Conservation (phyloP, 83 land plant species). For the Diphasiastrum complanatum region DNA sequence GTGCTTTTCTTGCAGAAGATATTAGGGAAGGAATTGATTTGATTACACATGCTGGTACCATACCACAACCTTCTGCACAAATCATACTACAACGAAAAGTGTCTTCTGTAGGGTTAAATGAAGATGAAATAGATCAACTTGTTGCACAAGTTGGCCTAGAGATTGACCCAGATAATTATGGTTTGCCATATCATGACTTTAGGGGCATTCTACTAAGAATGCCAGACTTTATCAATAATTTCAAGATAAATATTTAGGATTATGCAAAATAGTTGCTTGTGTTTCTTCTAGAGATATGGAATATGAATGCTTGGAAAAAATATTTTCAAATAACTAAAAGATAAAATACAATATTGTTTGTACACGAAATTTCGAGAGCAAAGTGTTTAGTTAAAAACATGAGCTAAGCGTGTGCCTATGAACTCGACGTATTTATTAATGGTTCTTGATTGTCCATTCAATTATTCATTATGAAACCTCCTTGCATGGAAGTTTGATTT, state of each 20-base stretch:
- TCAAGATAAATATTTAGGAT: constrained; percentile 18
- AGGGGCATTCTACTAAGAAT: constrained; percentile 26
- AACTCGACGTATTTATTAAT: no score
- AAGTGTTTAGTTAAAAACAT: no score
- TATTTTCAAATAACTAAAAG: no score
- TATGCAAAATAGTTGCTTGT: no score
- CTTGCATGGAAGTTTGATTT: no score
- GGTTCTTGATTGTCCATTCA: no score
- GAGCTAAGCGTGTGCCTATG: no score
- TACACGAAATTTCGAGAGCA: no score
- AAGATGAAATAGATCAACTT: constrained; percentile 19
- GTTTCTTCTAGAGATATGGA: no score
- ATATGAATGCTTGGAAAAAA: no score
- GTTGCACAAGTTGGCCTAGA: constrained; percentile 21
- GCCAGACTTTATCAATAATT: constrained; percentile 38
- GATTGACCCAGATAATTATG: constrained; percentile 22
- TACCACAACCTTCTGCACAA: constrained; percentile 7
- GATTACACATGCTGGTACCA: constrained; percentile 24
- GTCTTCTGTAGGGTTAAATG: constrained; percentile 25
- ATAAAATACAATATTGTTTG: no score
- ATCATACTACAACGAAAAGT: constrained; percentile 9
- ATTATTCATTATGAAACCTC: no score
- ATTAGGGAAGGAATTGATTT: constrained; percentile 28
- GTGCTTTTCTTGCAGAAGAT: constrained; percentile 17
- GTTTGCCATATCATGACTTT: constrained; percentile 28